phyloP scores from a whole-genome alignment of 2,329 filamentous ascomycete species.

The Penicillium palitans region DNA sequence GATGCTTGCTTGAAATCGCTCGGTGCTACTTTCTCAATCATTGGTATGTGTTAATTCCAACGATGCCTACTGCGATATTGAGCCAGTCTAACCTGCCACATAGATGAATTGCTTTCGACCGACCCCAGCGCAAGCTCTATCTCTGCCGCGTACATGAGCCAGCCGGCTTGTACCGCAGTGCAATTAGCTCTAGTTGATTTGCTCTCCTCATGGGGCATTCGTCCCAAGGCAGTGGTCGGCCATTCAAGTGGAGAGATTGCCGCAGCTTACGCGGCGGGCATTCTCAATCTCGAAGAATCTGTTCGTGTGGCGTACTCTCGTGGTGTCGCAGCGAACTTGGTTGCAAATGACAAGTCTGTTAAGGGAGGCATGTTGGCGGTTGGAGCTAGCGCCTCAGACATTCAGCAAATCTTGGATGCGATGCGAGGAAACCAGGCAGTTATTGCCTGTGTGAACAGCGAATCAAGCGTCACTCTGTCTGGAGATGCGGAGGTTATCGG shows the following conservation, averaged over 20 bases:
- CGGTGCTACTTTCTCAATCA: slow-evolving; percentile 25
- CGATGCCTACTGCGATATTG: too few relatives aligned
- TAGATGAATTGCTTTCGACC: slow-evolving; percentile 26
- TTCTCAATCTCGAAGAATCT: slow-evolving; percentile 21
- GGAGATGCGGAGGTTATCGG: slow-evolving; percentile 25
- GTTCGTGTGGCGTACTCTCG: slow-evolving; percentile 29
- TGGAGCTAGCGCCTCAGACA: slow-evolving; percentile 21
- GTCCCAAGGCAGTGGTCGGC: slow-evolving; percentile 28
- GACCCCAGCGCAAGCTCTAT: slow-evolving; percentile 20
- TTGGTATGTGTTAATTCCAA: slow-evolving; percentile 16
- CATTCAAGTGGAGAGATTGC: slow-evolving; percentile 38
- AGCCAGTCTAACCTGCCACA: neutral
- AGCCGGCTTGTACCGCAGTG: slow-evolving; percentile 34
- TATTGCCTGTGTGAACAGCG: slow-evolving; percentile 30
- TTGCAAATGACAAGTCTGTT: slow-evolving; percentile 16
- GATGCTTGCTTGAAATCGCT: slow-evolving; percentile 20
- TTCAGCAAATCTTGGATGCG: slow-evolving; percentile 20
- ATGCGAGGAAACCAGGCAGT: slow-evolving; percentile 20
- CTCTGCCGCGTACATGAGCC: slow-evolving; percentile 31
- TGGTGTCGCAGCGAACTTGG: slow-evolving; percentile 22
- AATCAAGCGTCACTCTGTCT: slow-evolving; percentile 28
- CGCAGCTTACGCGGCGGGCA: slow-evolving; percentile 35
- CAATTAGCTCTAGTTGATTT: slow-evolving; percentile 35
- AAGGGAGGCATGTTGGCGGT: slow-evolving; percentile 33
- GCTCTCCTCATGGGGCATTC: slow-evolving; percentile 28